phyloP scores from a whole-genome alignment of 768 basidiomycete species.

The Lentinus tigrinus region DNA sequence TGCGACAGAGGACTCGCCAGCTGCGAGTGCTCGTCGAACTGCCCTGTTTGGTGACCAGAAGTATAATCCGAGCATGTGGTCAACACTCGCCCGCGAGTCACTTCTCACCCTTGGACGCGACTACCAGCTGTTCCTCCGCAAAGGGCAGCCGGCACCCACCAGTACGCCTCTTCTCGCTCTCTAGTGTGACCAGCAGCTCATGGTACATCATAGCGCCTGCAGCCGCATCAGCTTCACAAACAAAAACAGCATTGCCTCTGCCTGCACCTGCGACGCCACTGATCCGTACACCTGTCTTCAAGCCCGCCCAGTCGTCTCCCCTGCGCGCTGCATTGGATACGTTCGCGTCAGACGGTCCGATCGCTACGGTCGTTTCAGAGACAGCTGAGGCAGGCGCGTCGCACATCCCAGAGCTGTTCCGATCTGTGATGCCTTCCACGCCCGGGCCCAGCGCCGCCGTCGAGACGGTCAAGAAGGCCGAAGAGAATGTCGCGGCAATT shows the following conservation, averaged over 20 bases:
- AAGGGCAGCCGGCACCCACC: constrained; percentile 46
- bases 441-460: constrained; percentile 21
- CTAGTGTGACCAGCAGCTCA: background rate
- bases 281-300: constrained; percentile 45
- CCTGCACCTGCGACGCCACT: constrained; percentile 38
- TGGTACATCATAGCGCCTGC: constrained; percentile 13
- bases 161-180: constrained; percentile 11
- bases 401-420: constrained; percentile 52
- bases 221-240: constrained; percentile 29
- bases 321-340: constrained; percentile 51
- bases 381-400: constrained; percentile 49
- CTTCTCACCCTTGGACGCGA: constrained; percentile 64
- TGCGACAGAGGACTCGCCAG: constrained; percentile 41
- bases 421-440: constrained; percentile 31
- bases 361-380: constrained; percentile 42
- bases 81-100: constrained; percentile 52
- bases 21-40: constrained; percentile 44
- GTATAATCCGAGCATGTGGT: constrained; percentile 64
- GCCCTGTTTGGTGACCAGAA: constrained; percentile 71
- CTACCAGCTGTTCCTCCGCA: constrained; percentile 62
- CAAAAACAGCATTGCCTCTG: constrained; percentile 34
- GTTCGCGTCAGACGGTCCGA: constrained; percentile 53
- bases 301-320: constrained; percentile 45
- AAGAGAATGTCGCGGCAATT: constrained; percentile 22
- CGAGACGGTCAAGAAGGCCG: constrained; percentile 27